A percentile compares a stretch with the other conserved stretches of the same genome.
These are phyloP conservation scores for Tylopilus vinaceipallidus DNA, from an alignment of 768 basidiomycete species.

Conservation along the genomic window DNA sequence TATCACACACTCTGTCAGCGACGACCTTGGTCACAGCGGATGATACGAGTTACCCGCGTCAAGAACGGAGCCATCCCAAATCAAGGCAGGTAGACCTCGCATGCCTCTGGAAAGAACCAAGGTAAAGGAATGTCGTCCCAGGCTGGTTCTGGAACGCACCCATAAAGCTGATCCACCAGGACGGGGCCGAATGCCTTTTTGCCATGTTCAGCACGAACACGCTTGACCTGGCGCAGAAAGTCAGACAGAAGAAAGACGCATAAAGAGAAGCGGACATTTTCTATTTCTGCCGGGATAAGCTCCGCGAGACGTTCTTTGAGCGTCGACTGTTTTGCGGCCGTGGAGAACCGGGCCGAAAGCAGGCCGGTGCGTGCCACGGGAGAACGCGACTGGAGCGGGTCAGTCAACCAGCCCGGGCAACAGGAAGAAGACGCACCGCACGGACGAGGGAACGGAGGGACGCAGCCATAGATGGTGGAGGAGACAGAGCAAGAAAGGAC, in stretches of 20 bases:
- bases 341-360: conserved; percentile 57
- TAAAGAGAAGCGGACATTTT: conserved; percentile 28
- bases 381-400: conserved; percentile 46
- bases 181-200: conserved; percentile 93
- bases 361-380: conserved; percentile 41
- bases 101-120: conserved; percentile 56
- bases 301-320: conserved; percentile 93
- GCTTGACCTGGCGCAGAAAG: conserved; percentile 59
- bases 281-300: conserved; percentile 83
- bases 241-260: conserved; percentile 4
- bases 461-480: conserved; percentile 40
- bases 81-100: conserved; percentile 87
- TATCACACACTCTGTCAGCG: conserved; percentile 25
- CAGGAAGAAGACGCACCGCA: conserved; percentile 33
- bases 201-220: conserved; percentile 81
- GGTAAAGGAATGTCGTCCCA: conserved; percentile 6
- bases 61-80: conserved; percentile 98
- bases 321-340: conserved; percentile 67
- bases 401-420: too few relatives aligned
- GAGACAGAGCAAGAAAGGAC: background rate
- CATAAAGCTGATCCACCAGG: conserved; percentile 86
- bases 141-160: conserved; percentile 41
- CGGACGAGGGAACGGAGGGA: conserved; percentile 36
- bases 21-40: background rate
- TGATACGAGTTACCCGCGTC: conserved; percentile 65